Evolutionary conservation across 2,329 filamentous ascomycete species (phyloP).

Genomic region (Reticulascus tulasneorum): DNA sequence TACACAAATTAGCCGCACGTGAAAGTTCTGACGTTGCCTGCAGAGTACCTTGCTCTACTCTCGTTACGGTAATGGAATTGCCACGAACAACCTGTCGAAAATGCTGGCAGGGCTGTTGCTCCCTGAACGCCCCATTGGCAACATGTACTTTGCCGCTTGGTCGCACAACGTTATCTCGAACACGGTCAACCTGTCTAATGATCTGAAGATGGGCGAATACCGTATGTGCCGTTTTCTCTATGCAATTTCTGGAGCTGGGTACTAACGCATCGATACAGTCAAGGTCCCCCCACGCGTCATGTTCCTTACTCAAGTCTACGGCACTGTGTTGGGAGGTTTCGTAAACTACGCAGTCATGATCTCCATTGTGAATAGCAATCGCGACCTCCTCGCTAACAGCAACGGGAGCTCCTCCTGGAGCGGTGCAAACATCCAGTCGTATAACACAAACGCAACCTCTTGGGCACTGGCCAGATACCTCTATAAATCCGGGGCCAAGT

Average conservation of each 20-base stretch:
- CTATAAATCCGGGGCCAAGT: conserved; percentile 40
- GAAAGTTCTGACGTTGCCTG: conserved; percentile 4
- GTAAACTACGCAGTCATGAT: conserved; percentile 55
- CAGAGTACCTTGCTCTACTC: conserved; percentile 49
- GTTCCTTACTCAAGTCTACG: conserved; percentile 54
- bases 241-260: no score
- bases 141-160: conserved; percentile 57
- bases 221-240: conserved; percentile 27
- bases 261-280: conserved; percentile 28
- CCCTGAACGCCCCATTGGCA: conserved; percentile 47
- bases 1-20: neutral
- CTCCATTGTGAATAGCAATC: conserved; percentile 45
- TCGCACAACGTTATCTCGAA: conserved; percentile 53
- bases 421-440: conserved; percentile 45
- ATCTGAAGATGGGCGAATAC: conserved; percentile 57
- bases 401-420: conserved; percentile 50
- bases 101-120: conserved; percentile 50
- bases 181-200: conserved; percentile 44
- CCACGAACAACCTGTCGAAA: conserved; percentile 55
- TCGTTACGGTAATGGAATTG: conserved; percentile 52
- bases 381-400: conserved; percentile 39
- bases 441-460: conserved; percentile 42
- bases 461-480: conserved; percentile 52
- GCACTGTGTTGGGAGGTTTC: conserved; percentile 49
- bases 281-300: conserved; percentile 53